A percentile compares a stretch with the other conserved stretches of the same genome.
Conservation (phyloP, 139 green algal genomes). For the Chlamydomonas applanata region DNA sequence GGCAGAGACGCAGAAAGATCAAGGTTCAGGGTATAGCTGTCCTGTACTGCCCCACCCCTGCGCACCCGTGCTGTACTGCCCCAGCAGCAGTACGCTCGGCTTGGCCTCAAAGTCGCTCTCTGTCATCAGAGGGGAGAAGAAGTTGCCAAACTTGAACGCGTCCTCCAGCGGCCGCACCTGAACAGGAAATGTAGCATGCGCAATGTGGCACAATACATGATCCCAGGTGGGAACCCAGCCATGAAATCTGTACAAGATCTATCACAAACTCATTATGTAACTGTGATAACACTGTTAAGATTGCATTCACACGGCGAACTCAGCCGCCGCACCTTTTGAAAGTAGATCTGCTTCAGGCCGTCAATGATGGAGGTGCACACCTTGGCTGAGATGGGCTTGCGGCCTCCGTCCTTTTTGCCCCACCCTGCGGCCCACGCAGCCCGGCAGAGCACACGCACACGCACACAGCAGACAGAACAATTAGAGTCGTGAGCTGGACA, state of each 20-base stretch:
- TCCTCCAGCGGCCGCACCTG: constrained; percentile 88
- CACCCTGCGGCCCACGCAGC: too few species aligned
- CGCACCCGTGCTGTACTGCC: constrained; percentile 92
- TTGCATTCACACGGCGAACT: not conserved
- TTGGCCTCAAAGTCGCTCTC: constrained; percentile 96
- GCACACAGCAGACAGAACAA: not conserved
- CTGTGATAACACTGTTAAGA: too few species aligned
- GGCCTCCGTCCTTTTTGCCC: constrained; percentile 10
- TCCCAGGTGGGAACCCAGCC: too few species aligned
- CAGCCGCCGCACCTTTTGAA: constrained; percentile 72
- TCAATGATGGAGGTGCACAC: constrained; percentile 85
- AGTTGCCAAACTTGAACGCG: constrained; percentile 89
- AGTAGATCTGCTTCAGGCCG: constrained; percentile 91
- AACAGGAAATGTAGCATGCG: not conserved
- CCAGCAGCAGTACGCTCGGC: constrained; percentile 93
- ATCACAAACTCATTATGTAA: too few species aligned
- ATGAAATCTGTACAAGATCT: too few species aligned
- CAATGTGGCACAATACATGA: not conserved
- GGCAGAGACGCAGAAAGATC: not conserved
- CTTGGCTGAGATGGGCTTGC: constrained; percentile 52
- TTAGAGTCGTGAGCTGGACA: too few species aligned
- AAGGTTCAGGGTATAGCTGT: not conserved
- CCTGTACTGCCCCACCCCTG: constrained; percentile 91
- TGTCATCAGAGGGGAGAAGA: constrained; percentile 82
- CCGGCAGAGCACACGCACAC: not conserved